Conservation (phyloP, 495 filamentous ascomycete species). For the Penicillium dipodomyicola region DNA sequence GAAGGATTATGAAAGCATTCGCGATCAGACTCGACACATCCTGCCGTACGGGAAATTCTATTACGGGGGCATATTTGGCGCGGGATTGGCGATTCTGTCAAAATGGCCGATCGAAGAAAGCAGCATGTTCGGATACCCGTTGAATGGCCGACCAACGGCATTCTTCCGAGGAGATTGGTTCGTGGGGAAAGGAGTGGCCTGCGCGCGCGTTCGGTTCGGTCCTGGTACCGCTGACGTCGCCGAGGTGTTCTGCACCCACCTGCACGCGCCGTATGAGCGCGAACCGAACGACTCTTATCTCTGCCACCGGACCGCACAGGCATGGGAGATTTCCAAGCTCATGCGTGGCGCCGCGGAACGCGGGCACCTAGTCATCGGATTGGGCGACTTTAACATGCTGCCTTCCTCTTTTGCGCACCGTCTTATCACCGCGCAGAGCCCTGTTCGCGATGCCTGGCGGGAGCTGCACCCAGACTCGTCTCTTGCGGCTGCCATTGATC, state of each 20-base stretch:
- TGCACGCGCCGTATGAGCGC: constrained; percentile 86
- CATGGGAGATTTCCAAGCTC: constrained; percentile 95
- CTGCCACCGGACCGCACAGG: constrained; percentile 86
- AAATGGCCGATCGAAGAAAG: constrained; percentile 96
- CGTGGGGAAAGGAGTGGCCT: constrained; percentile 92
- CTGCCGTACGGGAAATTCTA: constrained; percentile 97
- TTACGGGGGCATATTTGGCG: constrained; percentile 82
- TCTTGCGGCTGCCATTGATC: constrained; percentile 64
- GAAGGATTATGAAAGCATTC: constrained; percentile 82
- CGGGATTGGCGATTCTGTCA: constrained; percentile 87
- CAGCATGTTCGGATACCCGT: constrained; percentile 79
- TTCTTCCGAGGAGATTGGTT: constrained; percentile 92
- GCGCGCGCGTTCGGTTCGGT: constrained; percentile 75
- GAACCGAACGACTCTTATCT: constrained; percentile 80
- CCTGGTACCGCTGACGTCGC: constrained; percentile 61
- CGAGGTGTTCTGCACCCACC: constrained; percentile 93
- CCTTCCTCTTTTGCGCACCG: constrained; percentile 84
- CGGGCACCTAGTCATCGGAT: constrained; percentile 77
- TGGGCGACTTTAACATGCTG: constrained; percentile 95
- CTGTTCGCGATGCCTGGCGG: constrained; percentile 80
- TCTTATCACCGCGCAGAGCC: constrained; percentile 73
- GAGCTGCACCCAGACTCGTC: constrained; percentile 76
- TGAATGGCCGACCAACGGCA: constrained; percentile 90
- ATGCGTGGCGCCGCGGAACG: constrained; percentile 81
- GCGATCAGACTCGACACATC: constrained; percentile 65